Conservation (phyloP, 2,329 filamentous ascomycete genomes). For the Zasmidium cellare region DNA sequence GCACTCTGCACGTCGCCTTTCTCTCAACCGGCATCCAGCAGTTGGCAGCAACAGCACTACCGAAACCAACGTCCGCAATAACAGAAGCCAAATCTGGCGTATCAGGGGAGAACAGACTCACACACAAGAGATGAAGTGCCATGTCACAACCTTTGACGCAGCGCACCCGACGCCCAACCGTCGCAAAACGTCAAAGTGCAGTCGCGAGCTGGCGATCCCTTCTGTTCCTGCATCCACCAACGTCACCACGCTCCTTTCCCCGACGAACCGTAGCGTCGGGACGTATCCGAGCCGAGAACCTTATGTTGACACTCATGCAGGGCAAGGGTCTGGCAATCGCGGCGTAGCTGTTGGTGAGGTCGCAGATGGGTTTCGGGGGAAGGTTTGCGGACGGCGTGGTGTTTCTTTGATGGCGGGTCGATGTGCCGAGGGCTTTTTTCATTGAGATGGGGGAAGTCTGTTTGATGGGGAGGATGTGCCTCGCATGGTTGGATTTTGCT, state of each 20-base stretch:
- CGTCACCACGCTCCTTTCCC: background rate
- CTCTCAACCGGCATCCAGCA: too few species aligned
- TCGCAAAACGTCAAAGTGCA: background rate
- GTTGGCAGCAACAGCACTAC: too few species aligned
- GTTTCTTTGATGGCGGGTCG: background rate
- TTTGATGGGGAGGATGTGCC: background rate
- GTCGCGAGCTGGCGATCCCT: background rate
- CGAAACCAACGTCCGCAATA: too few species aligned
- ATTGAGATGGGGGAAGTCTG: too few species aligned
- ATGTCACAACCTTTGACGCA: too few species aligned
- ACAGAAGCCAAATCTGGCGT: too few species aligned
- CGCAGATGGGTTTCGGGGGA: background rate
- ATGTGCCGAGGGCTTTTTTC: background rate
- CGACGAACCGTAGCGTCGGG: background rate
- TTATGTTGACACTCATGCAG: background rate
- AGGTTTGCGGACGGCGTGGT: background rate
- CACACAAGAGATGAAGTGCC: too few species aligned
- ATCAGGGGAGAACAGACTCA: too few species aligned
- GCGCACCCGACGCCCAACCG: background rate
- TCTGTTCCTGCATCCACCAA: background rate
- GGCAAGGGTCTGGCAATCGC: background rate
- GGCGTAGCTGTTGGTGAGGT: background rate
- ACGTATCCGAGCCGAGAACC: background rate
- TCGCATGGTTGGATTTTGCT: too few species aligned
- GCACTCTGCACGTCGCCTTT: too few species aligned